Evolutionary conservation across 192 early-diverging fungal species (phyloP).

Genomic region (Fimicolochytrium jonesii): DNA sequence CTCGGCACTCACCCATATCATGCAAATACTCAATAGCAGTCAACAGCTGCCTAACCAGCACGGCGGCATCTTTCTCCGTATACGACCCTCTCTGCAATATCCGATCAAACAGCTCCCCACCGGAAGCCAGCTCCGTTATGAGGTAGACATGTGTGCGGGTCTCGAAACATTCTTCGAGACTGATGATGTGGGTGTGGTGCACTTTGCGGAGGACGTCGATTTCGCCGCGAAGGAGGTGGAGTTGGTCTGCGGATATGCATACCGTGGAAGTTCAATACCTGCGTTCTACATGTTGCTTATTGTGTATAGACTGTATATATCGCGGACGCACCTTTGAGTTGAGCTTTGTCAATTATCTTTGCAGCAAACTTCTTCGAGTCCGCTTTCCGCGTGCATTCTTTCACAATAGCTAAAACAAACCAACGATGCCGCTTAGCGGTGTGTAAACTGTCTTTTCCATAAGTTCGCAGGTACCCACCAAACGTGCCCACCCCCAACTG

Average conservation of each 20-base stretch:
- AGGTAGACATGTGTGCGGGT: conserved; percentile 35
- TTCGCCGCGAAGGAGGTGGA: conserved; percentile 62
- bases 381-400: conserved; percentile 56
- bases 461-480: conserved; percentile 17
- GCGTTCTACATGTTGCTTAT: neutral
- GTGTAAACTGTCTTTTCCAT: too few species aligned
- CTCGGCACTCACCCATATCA: conserved; percentile 26
- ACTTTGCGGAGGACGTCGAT: conserved; percentile 65
- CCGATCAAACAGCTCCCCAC: conserved; percentile 57
- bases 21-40: conserved; percentile 49
- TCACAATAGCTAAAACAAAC: conserved; percentile 62
- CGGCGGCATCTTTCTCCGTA: conserved; percentile 47
- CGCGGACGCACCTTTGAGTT: conserved; percentile 23
- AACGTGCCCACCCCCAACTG: conserved; percentile 34
- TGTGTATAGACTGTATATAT: too few species aligned
- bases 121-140: conserved; percentile 48
- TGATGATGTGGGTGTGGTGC: conserved; percentile 39
- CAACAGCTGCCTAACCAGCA: conserved; percentile 42
- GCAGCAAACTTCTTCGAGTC: conserved; percentile 61
- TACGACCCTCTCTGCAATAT: conserved; percentile 48
- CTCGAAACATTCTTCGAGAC: conserved; percentile 40
- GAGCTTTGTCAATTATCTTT: conserved; percentile 71
- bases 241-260: conserved; percentile 49
- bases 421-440: conserved; percentile 36
- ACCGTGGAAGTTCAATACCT: too few species aligned